These are phyloP conservation scores for Vanderwaltozyma tropicalis DNA, from an alignment of 805 yeast species.

Conservation along the genomic window DNA sequence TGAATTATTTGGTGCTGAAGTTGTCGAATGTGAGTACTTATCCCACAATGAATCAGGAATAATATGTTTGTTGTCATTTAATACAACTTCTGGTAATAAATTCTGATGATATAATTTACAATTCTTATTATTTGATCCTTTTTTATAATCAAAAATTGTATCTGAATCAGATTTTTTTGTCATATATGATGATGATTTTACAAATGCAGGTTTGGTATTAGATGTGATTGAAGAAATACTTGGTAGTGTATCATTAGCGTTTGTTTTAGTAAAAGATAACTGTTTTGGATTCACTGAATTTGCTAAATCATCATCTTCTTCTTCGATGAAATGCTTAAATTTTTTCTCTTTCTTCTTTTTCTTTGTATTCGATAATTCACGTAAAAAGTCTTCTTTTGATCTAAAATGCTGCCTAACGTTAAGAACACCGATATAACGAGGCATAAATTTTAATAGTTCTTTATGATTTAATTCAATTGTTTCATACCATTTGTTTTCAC, in stretches of 20 bases:
- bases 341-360: slow-evolving; percentile 4
- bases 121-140: not conserved
- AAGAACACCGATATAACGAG: slow-evolving; percentile 85
- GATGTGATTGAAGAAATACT: too few relatives aligned
- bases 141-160: too few relatives aligned
- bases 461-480: slow-evolving; percentile 70
- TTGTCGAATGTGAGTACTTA: slow-evolving; percentile 40
- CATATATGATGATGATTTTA: too few relatives aligned
- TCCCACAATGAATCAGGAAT: slow-evolving; percentile 73
- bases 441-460: slow-evolving; percentile 76
- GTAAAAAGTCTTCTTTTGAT: slow-evolving; percentile 18
- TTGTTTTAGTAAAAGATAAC: too few relatives aligned
- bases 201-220: too few relatives aligned
- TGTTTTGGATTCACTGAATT: not conserved
- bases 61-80: slow-evolving; percentile 86
- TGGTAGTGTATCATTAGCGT: too few relatives aligned
- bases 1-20: slow-evolving; percentile 20
- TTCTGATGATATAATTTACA: not conserved
- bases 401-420: slow-evolving; percentile 70
- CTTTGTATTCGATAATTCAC: slow-evolving; percentile 9
- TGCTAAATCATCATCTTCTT: slow-evolving; percentile 6
- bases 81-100: slow-evolving; percentile 63
- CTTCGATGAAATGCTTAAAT: not conserved
- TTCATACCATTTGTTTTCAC: slow-evolving; percentile 90
- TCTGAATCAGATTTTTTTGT: too few relatives aligned